Evolutionary conservation across 306 rosid genomes (phyloP), one percentile per base, ranked within the genome.

Genomic region (Acacia confusa): DNA sequence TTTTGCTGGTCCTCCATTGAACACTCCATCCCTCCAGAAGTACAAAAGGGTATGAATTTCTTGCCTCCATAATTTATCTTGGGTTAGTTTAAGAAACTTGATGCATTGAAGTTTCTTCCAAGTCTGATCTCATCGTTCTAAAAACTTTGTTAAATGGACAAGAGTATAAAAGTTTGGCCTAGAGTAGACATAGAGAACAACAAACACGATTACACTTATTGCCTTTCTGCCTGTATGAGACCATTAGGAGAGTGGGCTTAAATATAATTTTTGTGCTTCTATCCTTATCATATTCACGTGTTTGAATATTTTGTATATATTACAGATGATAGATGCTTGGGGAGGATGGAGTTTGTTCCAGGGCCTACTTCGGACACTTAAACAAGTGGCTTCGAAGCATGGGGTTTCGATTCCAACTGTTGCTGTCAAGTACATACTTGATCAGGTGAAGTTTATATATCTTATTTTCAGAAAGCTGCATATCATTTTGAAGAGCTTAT

Each of bases 301-400:
- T 77, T 72, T 64, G 68, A 12, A 36, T 81, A 65, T 60, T 75
- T 34, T 76, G 75, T 63, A 66, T 30, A 27, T 70, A 32, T 81
- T 82, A 80, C 91, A 95, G 96, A 95, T 93, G 97, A 91, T 93
- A 69, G 98, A 95, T 87, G 94, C 98, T 63, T 93, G 96, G 98
- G 98, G 99, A 76, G 99, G 97, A 76, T 95, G 98, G 99, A 84
- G 81, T 83, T 86, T 86, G 74, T 95, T 93, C 82, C 99, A 95
- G 83, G 89, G 80, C 84, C 87, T 95, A 79, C 98, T 95, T 82
- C 89, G 85, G 84, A 92, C 98, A 6, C 96, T 93, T 61, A 90
- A 95, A 61, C 89, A 82, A 85, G 91, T 95, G 61, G 94, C 96
- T 83, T 52, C 88, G 13, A 95, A 95, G 76, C 98, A 95, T 11